Evolutionary conservation across 352 stramenopile species (phyloP), one percentile per base, ranked within the genome.

Genomic region (Blastocystis sp.): DNA sequence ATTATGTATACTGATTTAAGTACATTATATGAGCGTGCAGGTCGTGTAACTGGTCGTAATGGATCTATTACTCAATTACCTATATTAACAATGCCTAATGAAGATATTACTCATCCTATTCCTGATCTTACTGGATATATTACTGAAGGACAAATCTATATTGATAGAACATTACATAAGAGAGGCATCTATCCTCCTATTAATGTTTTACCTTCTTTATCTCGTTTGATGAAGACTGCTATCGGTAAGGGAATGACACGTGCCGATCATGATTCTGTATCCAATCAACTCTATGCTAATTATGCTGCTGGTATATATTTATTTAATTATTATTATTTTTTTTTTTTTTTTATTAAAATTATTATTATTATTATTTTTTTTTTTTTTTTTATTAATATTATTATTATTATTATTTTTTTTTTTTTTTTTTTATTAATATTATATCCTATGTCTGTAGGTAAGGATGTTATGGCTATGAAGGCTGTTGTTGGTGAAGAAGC

Each of bases 21-120:
- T 52, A 95, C 84, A 43, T 91, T 96, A 65, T 96, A 96, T 72
- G 89, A 96, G 76, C 81, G 89, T 68, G 89, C 89, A 47, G 89
- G 89, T 68, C 83, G 89, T 80, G 86, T 96, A 21, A 76, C 80
- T 79, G 90, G 90, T 55, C 82, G 87, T 57, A 96, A 96, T 67
- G 90, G 90, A 66, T 95, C 86, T 40, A 98, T 98, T 71, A 98
- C 90, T 41, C 88, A 96, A 75, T 76, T 96, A 49, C 90, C 90
- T 55, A 96, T 96, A 73, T 73, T 96, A 69, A 96, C 90, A 39
- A 96, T 98, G 88, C 90, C 90, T 59, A 98, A 98, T 79, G 88
- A 95, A 73, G 90, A 98, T 79, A 98, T 98, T 75, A 98, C 90
- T 39, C 90, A 98, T 70, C 90, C 90, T 57, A 98, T 98, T 79